Evolutionary conservation across 495 filamentous ascomycete genomes (phyloP), one percentile per base, ranked within the genome.

Genomic region (Xylaria telfairii): DNA sequence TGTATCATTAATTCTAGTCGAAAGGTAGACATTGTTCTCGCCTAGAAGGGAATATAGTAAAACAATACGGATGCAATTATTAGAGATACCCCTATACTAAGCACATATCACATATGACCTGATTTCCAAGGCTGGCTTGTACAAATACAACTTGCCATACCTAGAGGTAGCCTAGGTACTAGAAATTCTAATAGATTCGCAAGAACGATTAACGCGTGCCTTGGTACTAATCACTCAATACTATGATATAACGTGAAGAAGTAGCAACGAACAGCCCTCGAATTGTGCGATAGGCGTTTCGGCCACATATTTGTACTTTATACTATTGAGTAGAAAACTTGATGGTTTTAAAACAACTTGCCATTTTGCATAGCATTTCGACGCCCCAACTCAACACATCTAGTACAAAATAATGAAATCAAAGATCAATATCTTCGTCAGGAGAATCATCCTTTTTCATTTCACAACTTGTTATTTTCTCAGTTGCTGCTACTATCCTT

Each of bases 401-500:
- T 59, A 59, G 9, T 59, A 39, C 12, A 26, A 62, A 60, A 62
- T 4, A 62, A 7, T 0, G 34, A 42, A 62, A 41, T 47, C 39
- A 44, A 60, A 47, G 30, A 15, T 37, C 41, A 4, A 51, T 24
- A 24, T 34, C 17, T 57, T 39, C 5, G 12, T 28, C 47, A 15
- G 8, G n/a, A 49, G 34, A 21, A 39, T 39, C 60, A 37, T 24
- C 42, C 21, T 49, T 19, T 24, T 24, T 9, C n/a, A 0, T 59
- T n/a, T 26, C 1, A 15, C 54, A 5, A 15, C 41, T 34, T 42
- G 17, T 0, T 6, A 6, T 24, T 2, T 19, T 13, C 56, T 62
- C 37, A 70, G 61, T 28, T 70, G 6, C 63, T 68, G 47, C 28
- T 65, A 49, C 79, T 82, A 24, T 84, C 85, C 70, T 89, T 87